Evolutionary conservation across 768 basidiomycete genomes (phyloP).

Genomic region (Naganishia randhawae): DNA sequence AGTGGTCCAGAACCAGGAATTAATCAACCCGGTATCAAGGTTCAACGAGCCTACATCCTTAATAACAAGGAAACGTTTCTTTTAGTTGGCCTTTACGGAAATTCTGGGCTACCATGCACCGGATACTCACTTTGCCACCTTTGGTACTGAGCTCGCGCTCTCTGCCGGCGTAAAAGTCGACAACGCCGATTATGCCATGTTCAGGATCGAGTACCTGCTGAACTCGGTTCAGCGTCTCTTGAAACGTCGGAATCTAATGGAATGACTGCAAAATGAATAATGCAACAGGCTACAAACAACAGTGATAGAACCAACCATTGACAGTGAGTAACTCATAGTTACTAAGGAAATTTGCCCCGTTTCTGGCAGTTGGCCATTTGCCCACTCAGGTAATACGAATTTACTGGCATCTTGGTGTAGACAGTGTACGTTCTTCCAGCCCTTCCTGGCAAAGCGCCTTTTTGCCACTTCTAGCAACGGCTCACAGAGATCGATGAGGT

Average conservation of each 20-base stretch:
- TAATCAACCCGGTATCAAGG: constrained; percentile 48
- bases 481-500: constrained; percentile 70
- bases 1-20: constrained; percentile 54
- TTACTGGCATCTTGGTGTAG: constrained; percentile 68
- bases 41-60: constrained; percentile 3
- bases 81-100: neutral
- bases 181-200: constrained; percentile 63
- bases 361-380: constrained; percentile 51
- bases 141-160: neutral
- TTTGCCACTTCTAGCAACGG: constrained; percentile 68
- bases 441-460: constrained; percentile 62
- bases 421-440: constrained; percentile 70
- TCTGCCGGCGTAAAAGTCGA: constrained; percentile 61
- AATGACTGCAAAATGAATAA: neutral
- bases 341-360: constrained; percentile 45
- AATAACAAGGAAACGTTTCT: neutral
- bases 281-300: neutral
- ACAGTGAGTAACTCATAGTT: constrained; percentile 54
- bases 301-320: constrained; percentile 46
- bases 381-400: constrained; percentile 64
- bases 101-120: neutral
- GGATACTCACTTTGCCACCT: constrained; percentile 45
- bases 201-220: constrained; percentile 63
- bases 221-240: constrained; percentile 65
- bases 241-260: constrained; percentile 61